Conservation (phyloP, 2,329 filamentous ascomycete species). For the Cladosporium velox region DNA sequence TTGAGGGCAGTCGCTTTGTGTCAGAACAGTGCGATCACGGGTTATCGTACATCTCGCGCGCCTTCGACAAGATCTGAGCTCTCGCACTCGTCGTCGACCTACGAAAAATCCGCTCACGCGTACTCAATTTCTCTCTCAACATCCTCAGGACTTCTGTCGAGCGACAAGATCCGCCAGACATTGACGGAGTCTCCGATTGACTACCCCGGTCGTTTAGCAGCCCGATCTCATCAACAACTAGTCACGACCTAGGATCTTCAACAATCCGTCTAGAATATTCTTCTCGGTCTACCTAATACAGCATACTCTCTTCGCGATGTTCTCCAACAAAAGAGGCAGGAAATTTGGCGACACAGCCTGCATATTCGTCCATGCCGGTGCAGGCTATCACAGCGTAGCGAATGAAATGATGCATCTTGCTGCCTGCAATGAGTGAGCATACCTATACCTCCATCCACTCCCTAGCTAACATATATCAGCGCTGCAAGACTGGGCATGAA, state of each 20-base stretch:
- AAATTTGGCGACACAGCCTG: conserved; percentile 60
- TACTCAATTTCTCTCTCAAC: not conserved
- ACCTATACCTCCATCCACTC: not conserved
- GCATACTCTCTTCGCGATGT: conserved; percentile 37
- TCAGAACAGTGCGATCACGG: not conserved
- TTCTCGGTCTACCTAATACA: not conserved
- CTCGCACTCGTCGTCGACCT: not conserved
- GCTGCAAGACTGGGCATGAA: conserved; percentile 83
- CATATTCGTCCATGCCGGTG: conserved; percentile 94
- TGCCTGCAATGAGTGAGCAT: conserved; percentile 82
- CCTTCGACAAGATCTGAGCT: not conserved
- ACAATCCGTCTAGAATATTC: not conserved
- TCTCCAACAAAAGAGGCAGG: conserved; percentile 40
- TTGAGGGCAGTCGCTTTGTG: not conserved
- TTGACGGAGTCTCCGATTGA: not conserved
- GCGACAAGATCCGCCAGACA: not conserved
- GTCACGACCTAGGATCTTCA: not conserved
- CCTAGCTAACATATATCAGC: conserved; percentile 50
- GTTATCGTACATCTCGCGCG: not conserved
- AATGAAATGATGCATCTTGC: conserved; percentile 84
- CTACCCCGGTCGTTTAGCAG: not conserved
- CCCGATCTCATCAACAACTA: not conserved
- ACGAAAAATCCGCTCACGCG: not conserved
- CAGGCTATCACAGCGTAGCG: conserved; percentile 84
- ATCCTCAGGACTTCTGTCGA: not conserved